Base-by-base conservation (phyloP, 768 basidiomycete species). In the Mycena leptocephala region DNA sequence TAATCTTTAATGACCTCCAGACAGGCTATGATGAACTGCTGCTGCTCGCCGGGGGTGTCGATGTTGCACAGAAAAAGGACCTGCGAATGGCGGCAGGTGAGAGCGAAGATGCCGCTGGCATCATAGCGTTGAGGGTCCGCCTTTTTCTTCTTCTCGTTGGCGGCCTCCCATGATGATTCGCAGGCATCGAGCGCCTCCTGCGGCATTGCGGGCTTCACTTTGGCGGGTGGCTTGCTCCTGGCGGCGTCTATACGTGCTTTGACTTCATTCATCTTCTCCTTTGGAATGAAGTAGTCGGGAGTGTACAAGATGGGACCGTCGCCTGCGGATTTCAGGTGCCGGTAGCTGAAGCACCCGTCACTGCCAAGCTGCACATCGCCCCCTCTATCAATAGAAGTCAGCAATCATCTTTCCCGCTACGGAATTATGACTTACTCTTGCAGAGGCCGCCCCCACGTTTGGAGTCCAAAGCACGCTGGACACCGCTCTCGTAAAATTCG, bases 261-360 rank as follows among this genome's bases (percentile, higher is more conserved):
- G 28, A 86, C 81, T 0, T 13, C 26, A 59, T 88, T 86, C 0
- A 88, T 84, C 11, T 82, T 72, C 0, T 48, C 70, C 24, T 87
- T 87, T 0, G 82, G 72, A 26, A 89, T 53, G 43, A 88, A 80
- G 39, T 83, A 84, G 0, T 74, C 67, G 0, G 84, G 83, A 0
- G 35, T 83, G 35, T 86, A 83, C 39, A 85, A 86, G 5, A 51
- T n/a, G 0, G 84, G 82, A 33, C 83, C 79, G 53, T 87, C 80
- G 8, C 85, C 85, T 3, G 81, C 83, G 10, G 76, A 62, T 2
- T 53, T 20, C 2, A 81, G 72, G 68, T 88, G 87, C 0, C 80
- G 74, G 63, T 88, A 85, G 53, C 85, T 83, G 74, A 88, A 87
- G 46, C 85, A 86, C 0, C 84, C 84, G 78, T 87, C 86, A 0